Conservation (phyloP, 352 stramenopile species). For the Pythium scleroteichum region DNA sequence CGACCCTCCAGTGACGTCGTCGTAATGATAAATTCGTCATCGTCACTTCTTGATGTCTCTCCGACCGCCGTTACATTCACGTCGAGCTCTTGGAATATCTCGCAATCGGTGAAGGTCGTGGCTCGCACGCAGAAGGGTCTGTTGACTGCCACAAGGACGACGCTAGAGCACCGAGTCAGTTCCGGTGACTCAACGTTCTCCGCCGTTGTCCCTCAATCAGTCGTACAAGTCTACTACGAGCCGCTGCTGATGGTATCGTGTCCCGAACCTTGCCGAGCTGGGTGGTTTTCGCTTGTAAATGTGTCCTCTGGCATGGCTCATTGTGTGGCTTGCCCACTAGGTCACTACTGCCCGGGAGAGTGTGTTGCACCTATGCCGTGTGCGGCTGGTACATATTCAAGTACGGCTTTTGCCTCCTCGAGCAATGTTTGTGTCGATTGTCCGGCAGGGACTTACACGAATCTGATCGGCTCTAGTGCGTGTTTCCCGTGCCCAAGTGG, state of each 20-base stretch:
- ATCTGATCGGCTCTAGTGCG: slow-evolving; percentile 27
- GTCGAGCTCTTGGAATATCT: slow-evolving; percentile 35
- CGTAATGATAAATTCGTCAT: slow-evolving; percentile 30
- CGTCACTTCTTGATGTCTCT: slow-evolving; percentile 30
- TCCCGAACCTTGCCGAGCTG: slow-evolving; percentile 44
- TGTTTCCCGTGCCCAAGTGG: slow-evolving; percentile 34
- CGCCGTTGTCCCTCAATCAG: slow-evolving; percentile 36
- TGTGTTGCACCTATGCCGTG: slow-evolving; percentile 43
- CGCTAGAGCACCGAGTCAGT: slow-evolving; percentile 36
- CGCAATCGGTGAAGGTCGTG: slow-evolving; percentile 37
- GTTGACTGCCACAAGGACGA: slow-evolving; percentile 15
- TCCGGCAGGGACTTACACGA: slow-evolving; percentile 45
- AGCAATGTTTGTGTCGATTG: slow-evolving; percentile 38
- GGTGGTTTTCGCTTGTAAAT: slow-evolving; percentile 56
- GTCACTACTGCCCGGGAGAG: slow-evolving; percentile 47
- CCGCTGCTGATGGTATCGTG: slow-evolving; percentile 46
- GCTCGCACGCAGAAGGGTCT: background rate
- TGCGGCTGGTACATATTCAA: slow-evolving; percentile 44
- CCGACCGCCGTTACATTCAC: slow-evolving; percentile 42
- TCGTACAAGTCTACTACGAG: slow-evolving; percentile 58
- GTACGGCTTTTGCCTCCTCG: slow-evolving; percentile 27
- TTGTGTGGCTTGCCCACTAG: slow-evolving; percentile 51
- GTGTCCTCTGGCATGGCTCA: slow-evolving; percentile 29
- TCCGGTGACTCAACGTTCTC: slow-evolving; percentile 51
- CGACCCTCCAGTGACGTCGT: slow-evolving; percentile 41